Conservation (phyloP, 495 filamentous ascomycete species). For the Entonaema liquescens region DNA sequence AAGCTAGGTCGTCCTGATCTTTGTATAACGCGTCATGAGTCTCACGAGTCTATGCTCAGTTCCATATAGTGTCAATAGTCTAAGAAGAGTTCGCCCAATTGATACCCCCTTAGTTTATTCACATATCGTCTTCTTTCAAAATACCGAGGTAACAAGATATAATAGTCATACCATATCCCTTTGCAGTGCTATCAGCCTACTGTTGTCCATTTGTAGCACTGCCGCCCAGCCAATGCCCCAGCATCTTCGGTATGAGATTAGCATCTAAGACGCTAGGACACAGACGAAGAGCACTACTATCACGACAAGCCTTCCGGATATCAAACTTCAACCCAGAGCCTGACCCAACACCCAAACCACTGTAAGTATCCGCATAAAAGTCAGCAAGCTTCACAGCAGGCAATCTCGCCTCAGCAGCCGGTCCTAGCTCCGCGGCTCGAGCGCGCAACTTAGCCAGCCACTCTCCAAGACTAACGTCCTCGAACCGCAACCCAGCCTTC, state of each 20-base stretch:
- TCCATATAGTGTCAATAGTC: not conserved
- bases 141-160: not conserved
- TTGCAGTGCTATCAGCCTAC: not conserved
- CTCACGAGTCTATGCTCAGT: not conserved
- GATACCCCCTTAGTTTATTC: not conserved
- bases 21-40: slow-evolving; percentile 5
- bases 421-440: slow-evolving; percentile 44
- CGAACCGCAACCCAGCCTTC: slow-evolving; percentile 52
- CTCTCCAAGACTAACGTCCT: slow-evolving; percentile 52
- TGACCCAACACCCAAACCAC: slow-evolving; percentile 14
- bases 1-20: not conserved
- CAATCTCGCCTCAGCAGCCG: slow-evolving; percentile 44
- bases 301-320: slow-evolving; percentile 31
- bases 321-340: slow-evolving; percentile 30
- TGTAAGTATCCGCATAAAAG: slow-evolving; percentile 56
- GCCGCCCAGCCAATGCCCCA: slow-evolving; percentile 34
- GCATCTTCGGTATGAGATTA: slow-evolving; percentile 39
- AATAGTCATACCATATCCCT: not conserved
- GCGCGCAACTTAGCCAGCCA: slow-evolving; percentile 58
- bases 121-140: not conserved
- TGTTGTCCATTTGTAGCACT: not conserved
- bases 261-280: slow-evolving; percentile 36
- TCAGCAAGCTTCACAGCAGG: slow-evolving; percentile 59
- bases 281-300: slow-evolving; percentile 33
- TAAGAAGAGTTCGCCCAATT: not conserved